Base-by-base conservation (phyloP, 2,329 filamentous ascomycete genomes). In the Hypoxylon sp. region DNA sequence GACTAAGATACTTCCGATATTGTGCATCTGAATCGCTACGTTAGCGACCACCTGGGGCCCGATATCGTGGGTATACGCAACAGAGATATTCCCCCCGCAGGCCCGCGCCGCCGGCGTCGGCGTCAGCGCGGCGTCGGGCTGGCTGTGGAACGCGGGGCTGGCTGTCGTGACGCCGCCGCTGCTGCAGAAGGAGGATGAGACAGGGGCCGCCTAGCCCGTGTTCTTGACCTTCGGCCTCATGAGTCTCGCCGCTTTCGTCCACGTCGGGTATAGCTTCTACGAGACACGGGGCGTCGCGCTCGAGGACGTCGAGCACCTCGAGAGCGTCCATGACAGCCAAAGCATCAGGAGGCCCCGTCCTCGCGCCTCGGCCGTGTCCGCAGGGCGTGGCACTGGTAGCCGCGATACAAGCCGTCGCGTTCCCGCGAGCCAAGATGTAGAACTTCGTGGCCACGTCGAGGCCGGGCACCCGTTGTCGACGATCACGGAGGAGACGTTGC, bases 241-340 rank as follows among this genome's bases (percentile, higher is more conserved):
- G 78, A 90, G 89, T 70, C 81, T 81, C 1, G 79, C 80, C 4
- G 89, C 89, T 67, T 86, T 86, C 35, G 71, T 92, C 48, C 88
- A 92, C 71, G 86, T 90, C 69, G 84, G 84, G 71, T 79, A 92
- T 62, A 69, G 78, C 18, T 77, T 78, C 1, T 88, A 88, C 0
- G 81, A 91, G 74, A 92, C 89, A 0, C 84, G 86, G 33, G 88
- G 88, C 10, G 90, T 86, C 74, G 89, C 88, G 0, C 83, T 93
- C 1, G 90, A 93, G 69, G 89, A 93, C 70, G 87, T 92, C 72
- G 88, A 90, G n/a, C n/a, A n/a, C n/a, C n/a, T n/a, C n/a, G n/a
- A n/a, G n/a, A n/a, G n/a, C n/a, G n/a, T n/a, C n/a, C n/a, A n/a
- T n/a, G n/a, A n/a, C n/a, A n/a, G n/a, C n/a, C n/a, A n/a, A n/a